Base-by-base conservation (phyloP, 345 rosid species). In the Populus ilicifolia region DNA sequence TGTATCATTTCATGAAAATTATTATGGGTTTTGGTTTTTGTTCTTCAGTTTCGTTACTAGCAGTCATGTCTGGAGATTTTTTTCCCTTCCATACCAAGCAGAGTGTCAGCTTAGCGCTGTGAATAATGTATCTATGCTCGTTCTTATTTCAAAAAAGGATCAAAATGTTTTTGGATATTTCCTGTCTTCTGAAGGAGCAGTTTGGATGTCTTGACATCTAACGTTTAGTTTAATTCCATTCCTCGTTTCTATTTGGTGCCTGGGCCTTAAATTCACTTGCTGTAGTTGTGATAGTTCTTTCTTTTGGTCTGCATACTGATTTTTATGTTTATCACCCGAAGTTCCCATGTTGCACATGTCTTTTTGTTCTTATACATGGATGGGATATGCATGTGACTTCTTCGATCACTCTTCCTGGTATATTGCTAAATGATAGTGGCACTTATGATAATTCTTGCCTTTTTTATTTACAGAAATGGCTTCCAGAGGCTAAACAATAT, bases 401-500 rank as follows among this genome's bases (percentile, higher is more conserved):
- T 36, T 35, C 11, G 30, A 43, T 74, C 33, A 14, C 69, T 20
- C 5, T 59, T 27, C 33, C 46, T 33, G 4, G 30, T 8, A 48
- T 39, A 16, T 38, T 5, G 10, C 14, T 36, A 11, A 46, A 25
- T 29, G 13, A 59, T 64, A 41, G 25, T 33, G 62, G 43, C 29
- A 38, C 41, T 18, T 73, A 9, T 73, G 23, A 1, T 67, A 27
- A 21, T 66, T 20, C 17, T 39, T 18, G 46, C 43, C 41, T 35
- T 35, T 25, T 77, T 66, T 77, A 29, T 35, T 64, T 82, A 67
- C 94, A 96, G 99, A 82, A 96, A 96, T 94, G 99, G 99, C 75
- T 96, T 93, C 83, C 97, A 92, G 88, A 92, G 88, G 87, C 88
- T 96, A 87, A 98, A 96, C 80, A 96, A 96, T 85, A 89, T 96